phyloP scores from a whole-genome alignment of 805 yeast genomes.

The Saturnispora zaruensis region DNA sequence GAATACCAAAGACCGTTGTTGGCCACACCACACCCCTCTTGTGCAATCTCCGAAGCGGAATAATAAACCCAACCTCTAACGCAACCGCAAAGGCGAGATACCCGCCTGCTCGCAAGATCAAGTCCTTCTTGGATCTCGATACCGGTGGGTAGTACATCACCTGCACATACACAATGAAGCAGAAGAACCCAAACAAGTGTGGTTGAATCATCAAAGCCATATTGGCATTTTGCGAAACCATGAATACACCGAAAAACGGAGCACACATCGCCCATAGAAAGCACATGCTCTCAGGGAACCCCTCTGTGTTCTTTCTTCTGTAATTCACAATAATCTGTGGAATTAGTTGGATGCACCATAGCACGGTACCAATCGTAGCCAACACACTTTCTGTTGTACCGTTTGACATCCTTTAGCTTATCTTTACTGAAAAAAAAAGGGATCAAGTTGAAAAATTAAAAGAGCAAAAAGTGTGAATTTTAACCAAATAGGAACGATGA shows the following conservation, averaged over 20 bases:
- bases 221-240: constrained; percentile 38
- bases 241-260: constrained; percentile 45
- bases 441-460: not conserved
- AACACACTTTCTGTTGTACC: constrained; percentile 56
- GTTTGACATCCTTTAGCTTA: not conserved
- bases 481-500: not conserved
- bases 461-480: not conserved
- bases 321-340: constrained; percentile 70
- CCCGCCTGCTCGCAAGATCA: constrained; percentile 24
- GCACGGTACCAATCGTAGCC: constrained; percentile 82
- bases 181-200: constrained; percentile 43
- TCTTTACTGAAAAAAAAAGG: not conserved
- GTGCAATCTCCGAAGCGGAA: constrained; percentile 42
- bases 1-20: constrained; percentile 36
- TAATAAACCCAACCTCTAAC: constrained; percentile 40
- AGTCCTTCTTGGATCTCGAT: constrained; percentile 23
- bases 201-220: constrained; percentile 49
- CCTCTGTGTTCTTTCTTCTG: constrained; percentile 69
- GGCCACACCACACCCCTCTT: constrained; percentile 39
- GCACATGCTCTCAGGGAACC: constrained; percentile 84
- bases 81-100: constrained; percentile 33
- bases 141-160: constrained; percentile 47
- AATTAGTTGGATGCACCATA: constrained; percentile 87
- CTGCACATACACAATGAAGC: constrained; percentile 41
- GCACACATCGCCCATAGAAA: constrained; percentile 68